phyloP scores from a whole-genome alignment of 257 asterid genomes.

The Fraxinus quadrangulata region DNA sequence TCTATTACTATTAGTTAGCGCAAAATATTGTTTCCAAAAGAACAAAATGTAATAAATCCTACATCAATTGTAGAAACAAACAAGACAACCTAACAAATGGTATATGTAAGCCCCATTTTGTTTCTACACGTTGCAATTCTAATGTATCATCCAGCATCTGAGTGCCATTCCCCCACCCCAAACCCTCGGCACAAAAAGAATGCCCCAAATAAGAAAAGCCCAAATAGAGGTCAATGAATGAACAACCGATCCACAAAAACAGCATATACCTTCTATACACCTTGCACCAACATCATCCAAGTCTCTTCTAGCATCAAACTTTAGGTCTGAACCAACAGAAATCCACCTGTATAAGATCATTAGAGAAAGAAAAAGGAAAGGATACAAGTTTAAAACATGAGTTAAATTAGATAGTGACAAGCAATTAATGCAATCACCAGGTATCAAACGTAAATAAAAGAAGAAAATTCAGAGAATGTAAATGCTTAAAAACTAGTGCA shows the following conservation, averaged over 20 bases:
- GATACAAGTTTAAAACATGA: constrained; percentile 6
- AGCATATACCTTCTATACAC: constrained; percentile 68
- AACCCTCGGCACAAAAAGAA: background rate
- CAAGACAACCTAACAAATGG: background rate
- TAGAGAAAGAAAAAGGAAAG: constrained; percentile 24
- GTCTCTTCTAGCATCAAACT: constrained; percentile 93
- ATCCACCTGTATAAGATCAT: constrained; percentile 77
- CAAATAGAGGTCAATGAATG: background rate
- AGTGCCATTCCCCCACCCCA: constrained; percentile 18
- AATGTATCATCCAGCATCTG: constrained; percentile 17
- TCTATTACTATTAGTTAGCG: constrained; percentile 12
- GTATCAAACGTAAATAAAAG: constrained; percentile 2
- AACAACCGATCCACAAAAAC: background rate
- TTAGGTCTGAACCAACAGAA: constrained; percentile 97
- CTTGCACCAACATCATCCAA: constrained; percentile 91
- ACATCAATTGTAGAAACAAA: constrained; percentile 1
- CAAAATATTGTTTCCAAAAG: constrained; percentile 9
- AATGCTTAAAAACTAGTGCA: constrained; percentile 18
- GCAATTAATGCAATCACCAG: constrained; percentile 20
- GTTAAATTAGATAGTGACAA: constrained; percentile 9
- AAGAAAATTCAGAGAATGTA: constrained; percentile 18
- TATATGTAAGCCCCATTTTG: constrained; percentile 10
- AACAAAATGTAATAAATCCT: background rate
- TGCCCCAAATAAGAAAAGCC: background rate
- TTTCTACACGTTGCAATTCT: constrained; percentile 19